Conservation (phyloP, 768 basidiomycete genomes). For the Chalciporus sphaerocephalus region DNA sequence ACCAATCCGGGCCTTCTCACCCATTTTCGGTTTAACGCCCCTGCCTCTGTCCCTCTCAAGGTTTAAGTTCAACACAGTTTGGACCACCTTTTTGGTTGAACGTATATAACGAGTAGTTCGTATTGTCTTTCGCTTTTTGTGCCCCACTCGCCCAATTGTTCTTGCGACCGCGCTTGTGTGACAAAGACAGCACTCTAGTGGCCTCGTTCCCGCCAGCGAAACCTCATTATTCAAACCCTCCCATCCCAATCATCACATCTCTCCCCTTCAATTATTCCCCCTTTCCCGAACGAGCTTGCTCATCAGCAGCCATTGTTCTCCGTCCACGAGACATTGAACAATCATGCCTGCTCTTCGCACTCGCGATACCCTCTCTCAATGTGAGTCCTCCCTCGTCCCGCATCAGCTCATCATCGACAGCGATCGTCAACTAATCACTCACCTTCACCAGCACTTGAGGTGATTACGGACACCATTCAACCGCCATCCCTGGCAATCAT, state of each 20-base stretch:
- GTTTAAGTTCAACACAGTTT: slow-evolving; percentile 37
- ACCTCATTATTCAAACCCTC: slow-evolving; percentile 41
- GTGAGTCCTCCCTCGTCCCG: slow-evolving; percentile 27
- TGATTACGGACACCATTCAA: slow-evolving; percentile 60
- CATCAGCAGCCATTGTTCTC: slow-evolving; percentile 33
- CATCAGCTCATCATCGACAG: slow-evolving; percentile 2
- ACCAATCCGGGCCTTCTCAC: slow-evolving; percentile 21
- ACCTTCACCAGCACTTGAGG: slow-evolving; percentile 58
- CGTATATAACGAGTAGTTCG: slow-evolving; percentile 52
- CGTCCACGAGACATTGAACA: slow-evolving; percentile 27
- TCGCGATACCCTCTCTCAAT: slow-evolving; percentile 61
- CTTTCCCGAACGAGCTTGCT: slow-evolving; percentile 34
- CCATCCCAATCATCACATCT: slow-evolving; percentile 6
- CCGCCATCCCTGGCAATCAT: slow-evolving; percentile 52
- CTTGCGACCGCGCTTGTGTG: slow-evolving; percentile 40
- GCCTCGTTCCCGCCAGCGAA: slow-evolving; percentile 37
- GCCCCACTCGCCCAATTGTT: slow-evolving; percentile 68
- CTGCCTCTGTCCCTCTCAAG: slow-evolving; percentile 19
- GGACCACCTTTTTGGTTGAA: slow-evolving; percentile 25
- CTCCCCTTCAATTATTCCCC: slow-evolving; percentile 33
- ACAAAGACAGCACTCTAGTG: slow-evolving; percentile 47
- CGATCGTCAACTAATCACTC: slow-evolving; percentile 13
- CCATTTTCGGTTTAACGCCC: slow-evolving; percentile 20
- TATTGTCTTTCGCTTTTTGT: slow-evolving; percentile 57
- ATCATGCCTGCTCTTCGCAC: slow-evolving; percentile 80